Conservation (phyloP, 768 basidiomycete genomes). For the Chalciporus sphaerocephalus region DNA sequence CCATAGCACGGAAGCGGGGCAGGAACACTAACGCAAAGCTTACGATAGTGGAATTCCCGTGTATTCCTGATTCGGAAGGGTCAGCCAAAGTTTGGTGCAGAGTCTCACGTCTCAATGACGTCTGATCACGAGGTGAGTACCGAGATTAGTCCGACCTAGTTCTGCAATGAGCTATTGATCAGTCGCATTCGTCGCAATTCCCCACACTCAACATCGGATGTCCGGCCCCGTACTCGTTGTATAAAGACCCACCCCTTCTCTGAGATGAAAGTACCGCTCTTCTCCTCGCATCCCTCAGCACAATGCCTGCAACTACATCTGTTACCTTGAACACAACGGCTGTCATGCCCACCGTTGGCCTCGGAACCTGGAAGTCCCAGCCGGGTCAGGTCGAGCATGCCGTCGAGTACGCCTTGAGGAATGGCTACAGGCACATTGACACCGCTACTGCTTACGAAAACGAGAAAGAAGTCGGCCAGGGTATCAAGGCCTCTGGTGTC, state of each 20-base stretch:
- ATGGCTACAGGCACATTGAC: conserved; percentile 69
- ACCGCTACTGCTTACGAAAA: conserved; percentile 66
- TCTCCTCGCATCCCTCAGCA: not conserved
- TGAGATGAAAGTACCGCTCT: not conserved
- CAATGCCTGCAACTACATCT: conserved; percentile 45
- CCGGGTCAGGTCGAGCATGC: conserved; percentile 67
- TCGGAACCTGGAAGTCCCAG: conserved; percentile 74
- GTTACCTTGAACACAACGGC: conserved; percentile 72
- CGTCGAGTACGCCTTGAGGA: conserved; percentile 64
- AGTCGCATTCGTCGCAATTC: no score
- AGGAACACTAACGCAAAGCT: no score
- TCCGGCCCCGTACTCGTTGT: not conserved
- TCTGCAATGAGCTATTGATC: no score
- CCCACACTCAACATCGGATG: no score
- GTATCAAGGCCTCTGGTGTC: conserved; percentile 70
- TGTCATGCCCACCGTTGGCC: conserved; percentile 68
- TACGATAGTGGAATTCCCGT: no score
- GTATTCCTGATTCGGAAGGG: no score
- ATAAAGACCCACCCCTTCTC: not conserved
- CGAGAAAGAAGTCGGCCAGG: conserved; percentile 74
- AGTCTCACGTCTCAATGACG: no score
- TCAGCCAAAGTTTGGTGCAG: no score
- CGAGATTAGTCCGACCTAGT: conserved; percentile 6
- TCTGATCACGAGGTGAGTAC: not conserved
- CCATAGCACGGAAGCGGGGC: no score